Conservation (phyloP, 2,329 filamentous ascomycete genomes). For the Didymella lethalis region DNA sequence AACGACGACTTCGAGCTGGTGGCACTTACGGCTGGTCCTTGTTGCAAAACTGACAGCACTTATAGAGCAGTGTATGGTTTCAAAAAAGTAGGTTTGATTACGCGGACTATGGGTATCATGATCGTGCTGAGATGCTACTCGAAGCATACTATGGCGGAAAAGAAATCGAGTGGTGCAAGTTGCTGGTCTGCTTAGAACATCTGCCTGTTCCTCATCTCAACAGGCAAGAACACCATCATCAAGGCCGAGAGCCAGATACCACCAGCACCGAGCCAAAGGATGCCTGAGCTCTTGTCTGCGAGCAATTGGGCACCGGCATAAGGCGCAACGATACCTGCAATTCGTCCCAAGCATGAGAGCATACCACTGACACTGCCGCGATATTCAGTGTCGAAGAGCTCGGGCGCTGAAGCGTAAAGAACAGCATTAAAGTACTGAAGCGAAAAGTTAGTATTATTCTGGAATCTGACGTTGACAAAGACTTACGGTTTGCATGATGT, state of each 20-base stretch:
- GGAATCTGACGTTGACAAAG: rapidly evolving
- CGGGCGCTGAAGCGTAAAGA: constrained; percentile 40
- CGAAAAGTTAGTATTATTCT: neutral
- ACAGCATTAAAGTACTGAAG: constrained; percentile 42
- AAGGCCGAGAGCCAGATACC: constrained; percentile 42
- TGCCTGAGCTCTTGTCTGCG: constrained; percentile 33
- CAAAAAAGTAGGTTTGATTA: neutral
- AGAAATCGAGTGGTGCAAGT: neutral
- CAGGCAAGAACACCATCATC: constrained; percentile 40
- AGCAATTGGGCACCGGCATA: constrained; percentile 40
- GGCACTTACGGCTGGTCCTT: neutral
- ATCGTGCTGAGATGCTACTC: constrained; percentile 12
- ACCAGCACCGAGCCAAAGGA: constrained; percentile 41
- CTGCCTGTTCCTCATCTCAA: constrained; percentile 43
- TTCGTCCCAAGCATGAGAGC: constrained; percentile 39
- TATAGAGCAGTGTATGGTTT: too few species aligned
- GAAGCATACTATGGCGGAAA: neutral
- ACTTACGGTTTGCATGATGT: constrained; percentile 45
- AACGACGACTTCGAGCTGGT: constrained; percentile 2
- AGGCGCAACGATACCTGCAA: constrained; percentile 41
- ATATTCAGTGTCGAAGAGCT: constrained; percentile 41
- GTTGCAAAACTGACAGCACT: neutral
- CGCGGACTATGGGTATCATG: constrained; percentile 15
- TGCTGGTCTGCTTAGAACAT: constrained; percentile 34
- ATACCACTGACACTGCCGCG: constrained; percentile 44